Percentiles rank a stretch among this genome's conserved stretches.
Conservation (phyloP, 208 protist genomes). For the Wallacemonas rigidus region DNA sequence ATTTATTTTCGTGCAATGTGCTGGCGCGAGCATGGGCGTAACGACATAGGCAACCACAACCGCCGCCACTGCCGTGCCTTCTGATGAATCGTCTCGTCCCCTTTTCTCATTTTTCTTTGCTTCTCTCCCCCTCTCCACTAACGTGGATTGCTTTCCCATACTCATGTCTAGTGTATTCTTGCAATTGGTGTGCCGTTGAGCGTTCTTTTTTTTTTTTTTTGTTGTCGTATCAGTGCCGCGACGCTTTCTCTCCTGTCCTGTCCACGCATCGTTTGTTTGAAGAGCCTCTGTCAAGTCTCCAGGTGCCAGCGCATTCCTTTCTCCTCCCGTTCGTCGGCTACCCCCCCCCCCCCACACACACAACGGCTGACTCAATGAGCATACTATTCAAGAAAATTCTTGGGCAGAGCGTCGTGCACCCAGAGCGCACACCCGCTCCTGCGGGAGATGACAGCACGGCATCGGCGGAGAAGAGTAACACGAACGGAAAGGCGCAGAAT, state of each 20-base stretch:
- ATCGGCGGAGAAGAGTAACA: background rate
- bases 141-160: no score
- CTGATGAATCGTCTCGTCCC: background rate
- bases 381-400: slow-evolving; percentile 74
- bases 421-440: slow-evolving; percentile 8
- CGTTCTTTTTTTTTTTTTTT: background rate
- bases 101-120: slow-evolving; percentile 6
- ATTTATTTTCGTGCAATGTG: no score
- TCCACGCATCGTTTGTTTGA: background rate
- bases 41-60: no score
- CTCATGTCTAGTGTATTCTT: no score
- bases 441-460: no score
- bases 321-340: no score
- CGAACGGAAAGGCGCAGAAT: background rate
- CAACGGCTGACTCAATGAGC: slow-evolving; percentile 53
- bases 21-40: no score
- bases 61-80: no score
- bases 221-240: background rate
- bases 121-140: slow-evolving; percentile 7
- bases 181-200: background rate
- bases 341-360: background rate
- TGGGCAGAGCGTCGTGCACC: slow-evolving; percentile 80
- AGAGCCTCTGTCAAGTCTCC: no score
- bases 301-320: no score
- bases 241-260: background rate